Base-by-base conservation (phyloP, 805 yeast genomes). In the Debaryomyces tyrocola region DNA sequence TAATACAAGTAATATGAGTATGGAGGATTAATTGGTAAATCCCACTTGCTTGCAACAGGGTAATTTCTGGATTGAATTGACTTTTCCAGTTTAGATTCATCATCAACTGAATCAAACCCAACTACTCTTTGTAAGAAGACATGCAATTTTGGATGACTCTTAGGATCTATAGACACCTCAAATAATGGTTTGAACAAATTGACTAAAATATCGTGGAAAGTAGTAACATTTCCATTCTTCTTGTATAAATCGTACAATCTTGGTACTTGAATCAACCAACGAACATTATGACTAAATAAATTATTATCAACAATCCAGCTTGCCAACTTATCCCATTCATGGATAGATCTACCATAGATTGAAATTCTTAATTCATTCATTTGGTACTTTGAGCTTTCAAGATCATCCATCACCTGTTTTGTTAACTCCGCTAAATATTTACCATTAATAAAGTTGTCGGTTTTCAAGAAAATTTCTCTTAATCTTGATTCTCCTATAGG, bases 101-200 rank as follows among this genome's bases (percentile, higher is more conserved):
- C 99, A 67, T 94, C 99, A 29, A 94, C 99, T 4, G 97, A 89
- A 67, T 94, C 99, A 67, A 94, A 94, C 0, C 99, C 99, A 59
- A 94, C 86, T 2, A 94, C 98, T 57, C 99, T 80, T 70, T 90
- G 95, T 56, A 94, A 70, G 64, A 94, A 91, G 4, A 90, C 78
- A 59, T 85, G 86, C 46, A 94, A 75, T 64, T 94, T 94, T n/a
- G 99, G 99, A 67, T 91, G 91, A 6, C 85, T 77, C 44, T 77
- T 55, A 8, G 99, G 99, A 64, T 91, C 79, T 56, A 82, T 76
- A 2, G 96, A 83, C 6, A 89, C 99, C 64, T 94, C 96, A 64
- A 87, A 90, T 48, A 94, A 72, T 6, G 99, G 99, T 63, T 80
- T 75, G 69, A 94, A 94, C 27, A 94, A 58, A 63, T 94, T 94